Base-by-base conservation (phyloP, 2,329 filamentous ascomycete species). In the Cordyceps farinosa region DNA sequence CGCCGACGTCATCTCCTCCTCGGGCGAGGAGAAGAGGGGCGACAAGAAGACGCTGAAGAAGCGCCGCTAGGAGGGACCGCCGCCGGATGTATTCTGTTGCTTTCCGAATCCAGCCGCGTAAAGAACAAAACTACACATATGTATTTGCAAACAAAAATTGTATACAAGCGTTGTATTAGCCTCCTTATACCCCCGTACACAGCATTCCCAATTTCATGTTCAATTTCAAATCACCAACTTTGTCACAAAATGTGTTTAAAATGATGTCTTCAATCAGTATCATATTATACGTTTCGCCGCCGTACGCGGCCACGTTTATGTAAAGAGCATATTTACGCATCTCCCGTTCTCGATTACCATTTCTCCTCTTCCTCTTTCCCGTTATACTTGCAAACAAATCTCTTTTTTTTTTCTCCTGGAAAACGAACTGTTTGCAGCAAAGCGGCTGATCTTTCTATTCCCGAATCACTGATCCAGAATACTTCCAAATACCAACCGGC, bases 21-120 rank as follows among this genome's bases (percentile, higher is more conserved):
- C 61, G 30, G 61, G 61, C 40, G 61, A 63, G 48, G 61, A 63
- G 55, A 52, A 45, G 38, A 63, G 53, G 47, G 22, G 8, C 6
- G 48, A 53, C 32, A 53, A 45, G 47, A 59, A 63, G 54, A 54
- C 42, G 47, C 36, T 29, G 54, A 62, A 55, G 52, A 62, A 62
- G 52, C 40, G 60, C 22, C 60, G 60, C 60, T 62, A 62, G 60
- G 52, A 56, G 34, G 40, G 9, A n/a, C 22, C 42, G 9, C 3
- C 32, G 42, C 27, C 17, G 15, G 32, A 62, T 42, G 60, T 48
- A 22, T 42, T 61, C 29, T 61, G 22, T 32, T 54, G 58, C 32
- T 38, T 61, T 44, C 48, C 38, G 7, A 52, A 61, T 4, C 34
- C 56, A 8, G 34, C 34, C 15, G 15, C 45, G 27, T 50, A 59